Evolutionary conservation across 2,329 filamentous ascomycete species (phyloP), one percentile per base, ranked within the genome.

Genomic region (Lizonia empirigonia): DNA sequence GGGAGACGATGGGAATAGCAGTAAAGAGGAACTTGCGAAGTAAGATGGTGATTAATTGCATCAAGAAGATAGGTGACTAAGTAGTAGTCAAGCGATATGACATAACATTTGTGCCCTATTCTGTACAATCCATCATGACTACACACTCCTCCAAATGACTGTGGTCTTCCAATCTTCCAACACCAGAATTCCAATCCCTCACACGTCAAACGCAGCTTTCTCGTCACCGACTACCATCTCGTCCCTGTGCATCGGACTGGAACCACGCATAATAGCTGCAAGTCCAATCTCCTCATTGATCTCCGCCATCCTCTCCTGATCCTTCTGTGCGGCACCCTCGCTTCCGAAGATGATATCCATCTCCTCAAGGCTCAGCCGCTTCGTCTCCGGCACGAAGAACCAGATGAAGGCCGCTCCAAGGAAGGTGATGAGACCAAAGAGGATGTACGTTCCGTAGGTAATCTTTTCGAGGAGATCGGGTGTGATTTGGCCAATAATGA

Each of bases 231-330:
- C 30, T 22, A 61, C 13, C 26, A 51, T 46, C 32, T 51, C 51
- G 18, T 58, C 50, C 5, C 34, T 49, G 7, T 32, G 54, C 1
- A 24, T 23, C 0, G 42, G 34, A 9, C 23, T 50, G n/a, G 48
- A 54, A 2, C 57, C 59, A 19, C 23, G 10, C 37, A 52, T 42
- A 5, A 68, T 34, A 8, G 68, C 62, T n/a, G 77, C 71, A 30
- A 91, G 76, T 0, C 88, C 88, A 58, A 91, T 85, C 63, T 89
- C 86, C 23, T 77, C 74, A 66, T 89, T 86, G 63, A 91, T 89
- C 68, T 87, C 83, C 7, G 80, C 80, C 85, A 90, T 90, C 15
- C 87, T 81, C 71, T 88, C 85, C 39, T 82, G 78, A 60, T 90
- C 87, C 5, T 85, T 85, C 39, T 83, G 79, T 0, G 86, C 86